These are phyloP conservation scores for Bipolaris sorokiniana DNA, from an alignment of 2,329 filamentous ascomycete genomes.

Conservation along the genomic window DNA sequence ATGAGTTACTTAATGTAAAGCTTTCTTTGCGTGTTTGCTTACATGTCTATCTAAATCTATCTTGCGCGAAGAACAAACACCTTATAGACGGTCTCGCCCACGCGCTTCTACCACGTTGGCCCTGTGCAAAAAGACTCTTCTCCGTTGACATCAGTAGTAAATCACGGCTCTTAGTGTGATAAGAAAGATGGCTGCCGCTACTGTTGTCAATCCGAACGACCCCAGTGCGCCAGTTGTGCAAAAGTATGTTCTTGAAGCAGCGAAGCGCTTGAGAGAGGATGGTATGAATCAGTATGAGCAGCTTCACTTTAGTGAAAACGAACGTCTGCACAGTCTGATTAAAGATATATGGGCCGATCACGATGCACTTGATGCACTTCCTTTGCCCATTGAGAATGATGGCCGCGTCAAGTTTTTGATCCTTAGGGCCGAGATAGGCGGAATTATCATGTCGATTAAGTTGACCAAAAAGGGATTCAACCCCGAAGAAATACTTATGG, in stretches of 20 bases:
- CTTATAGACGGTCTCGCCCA: too few species aligned
- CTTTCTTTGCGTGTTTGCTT: too few species aligned
- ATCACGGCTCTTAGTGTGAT: neutral
- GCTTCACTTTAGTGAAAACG: slow-evolving; percentile 19
- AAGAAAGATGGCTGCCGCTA: neutral
- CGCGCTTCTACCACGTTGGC: too few species aligned
- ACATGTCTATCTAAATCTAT: too few species aligned
- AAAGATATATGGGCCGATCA: slow-evolving; percentile 25
- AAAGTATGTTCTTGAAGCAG: slow-evolving; percentile 22
- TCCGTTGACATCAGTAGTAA: neutral
- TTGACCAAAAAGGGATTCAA: slow-evolving; percentile 46
- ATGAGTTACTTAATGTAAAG: too few species aligned
- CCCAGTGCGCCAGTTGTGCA: slow-evolving; percentile 15
- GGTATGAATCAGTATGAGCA: slow-evolving; percentile 20
- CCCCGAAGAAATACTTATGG: slow-evolving; percentile 45
- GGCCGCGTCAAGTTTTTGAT: slow-evolving; percentile 38
- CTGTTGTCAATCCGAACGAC: slow-evolving; percentile 13
- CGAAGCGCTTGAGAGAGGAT: slow-evolving; percentile 21
- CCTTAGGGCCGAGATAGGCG: slow-evolving; percentile 51
- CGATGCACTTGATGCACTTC: slow-evolving; percentile 17
- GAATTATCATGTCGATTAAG: slow-evolving; percentile 49
- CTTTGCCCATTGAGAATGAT: slow-evolving; percentile 10
- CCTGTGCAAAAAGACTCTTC: neutral
- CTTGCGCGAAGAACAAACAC: too few species aligned
- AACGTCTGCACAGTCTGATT: slow-evolving; percentile 17